Evolutionary conservation across 371 early-diverging fungal genomes (phyloP).

Genomic region (Mortierella sp.): DNA sequence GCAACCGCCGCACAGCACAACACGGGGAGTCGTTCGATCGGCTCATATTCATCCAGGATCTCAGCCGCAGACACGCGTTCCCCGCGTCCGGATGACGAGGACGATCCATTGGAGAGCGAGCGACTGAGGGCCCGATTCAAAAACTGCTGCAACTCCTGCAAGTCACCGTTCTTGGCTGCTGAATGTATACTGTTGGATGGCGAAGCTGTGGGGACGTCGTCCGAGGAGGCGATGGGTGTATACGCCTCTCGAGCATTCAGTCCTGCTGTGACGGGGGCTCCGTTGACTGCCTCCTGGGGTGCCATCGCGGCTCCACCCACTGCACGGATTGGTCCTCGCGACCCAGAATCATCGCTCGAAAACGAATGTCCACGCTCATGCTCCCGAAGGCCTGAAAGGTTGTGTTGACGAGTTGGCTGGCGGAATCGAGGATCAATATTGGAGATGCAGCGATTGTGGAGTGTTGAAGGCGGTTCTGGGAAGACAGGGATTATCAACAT

Average conservation of each 20-base stretch:
- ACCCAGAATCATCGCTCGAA: constrained; percentile 26
- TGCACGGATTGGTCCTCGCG: not conserved
- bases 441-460: constrained; percentile 50
- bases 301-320: constrained; percentile 5
- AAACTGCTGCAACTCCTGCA: constrained; percentile 34
- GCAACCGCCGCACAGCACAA: constrained; percentile 56
- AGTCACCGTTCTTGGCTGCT: constrained; percentile 47
- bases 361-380: constrained; percentile 16
- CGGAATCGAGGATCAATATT: constrained; percentile 36
- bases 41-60: constrained; percentile 44
- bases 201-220: constrained; percentile 34
- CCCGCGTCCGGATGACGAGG: not conserved
- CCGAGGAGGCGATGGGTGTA: constrained; percentile 42
- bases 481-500: constrained; percentile 36
- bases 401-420: constrained; percentile 10
- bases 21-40: constrained; percentile 44
- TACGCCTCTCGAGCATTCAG: constrained; percentile 30
- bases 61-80: not conserved
- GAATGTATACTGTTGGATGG: constrained; percentile 36
- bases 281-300: constrained; percentile 20
- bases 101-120: constrained; percentile 14
- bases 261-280: constrained; percentile 10
- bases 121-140: constrained; percentile 22
- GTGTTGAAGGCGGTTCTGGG: constrained; percentile 46
- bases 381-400: constrained; percentile 14